phyloP scores from a whole-genome alignment of 2,329 filamentous ascomycete species.

The Cladosporium sp. region DNA sequence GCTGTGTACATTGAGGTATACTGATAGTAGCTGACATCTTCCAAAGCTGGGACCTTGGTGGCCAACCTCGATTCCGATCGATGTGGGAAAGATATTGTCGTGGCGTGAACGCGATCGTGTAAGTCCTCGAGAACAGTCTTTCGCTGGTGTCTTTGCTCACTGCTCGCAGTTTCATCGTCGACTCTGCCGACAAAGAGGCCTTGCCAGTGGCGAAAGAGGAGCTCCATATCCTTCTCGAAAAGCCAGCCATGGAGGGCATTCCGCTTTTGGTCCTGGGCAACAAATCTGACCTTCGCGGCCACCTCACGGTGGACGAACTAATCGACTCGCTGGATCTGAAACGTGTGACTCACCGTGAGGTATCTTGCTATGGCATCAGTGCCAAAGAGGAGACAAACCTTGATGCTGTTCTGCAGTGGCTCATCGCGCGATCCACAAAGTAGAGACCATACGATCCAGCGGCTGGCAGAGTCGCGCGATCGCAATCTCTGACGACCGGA shows the following conservation, averaged over 20 bases:
- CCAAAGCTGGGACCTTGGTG: constrained; percentile 85
- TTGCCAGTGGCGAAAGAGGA: constrained; percentile 86
- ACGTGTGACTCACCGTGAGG: constrained; percentile 82
- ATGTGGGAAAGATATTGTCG: constrained; percentile 99
- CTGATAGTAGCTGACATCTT: constrained; percentile 24
- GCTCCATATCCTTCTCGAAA: constrained; percentile 81
- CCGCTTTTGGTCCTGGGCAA: constrained; percentile 92
- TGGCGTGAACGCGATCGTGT: constrained; percentile 94
- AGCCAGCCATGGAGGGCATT: constrained; percentile 80
- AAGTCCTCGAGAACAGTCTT: constrained; percentile 29
- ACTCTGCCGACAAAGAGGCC: constrained; percentile 80
- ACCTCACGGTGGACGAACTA: constrained; percentile 87
- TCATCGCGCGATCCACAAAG: constrained; percentile 82
- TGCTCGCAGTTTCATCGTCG: constrained; percentile 74
- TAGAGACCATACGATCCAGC: constrained; percentile 33
- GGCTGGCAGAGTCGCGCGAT: neutral
- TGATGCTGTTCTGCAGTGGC: constrained; percentile 92
- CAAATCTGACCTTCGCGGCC: constrained; percentile 91
- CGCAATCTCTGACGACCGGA: neutral
- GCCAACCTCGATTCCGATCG: constrained; percentile 90
- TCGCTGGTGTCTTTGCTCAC: neutral
- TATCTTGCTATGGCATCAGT: constrained; percentile 97
- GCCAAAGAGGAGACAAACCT: constrained; percentile 98
- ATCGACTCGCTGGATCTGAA: constrained; percentile 91
- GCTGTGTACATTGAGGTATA: neutral